phyloP scores from a whole-genome alignment of 176 grass and related monocot genomes.

The Carex pumila region DNA sequence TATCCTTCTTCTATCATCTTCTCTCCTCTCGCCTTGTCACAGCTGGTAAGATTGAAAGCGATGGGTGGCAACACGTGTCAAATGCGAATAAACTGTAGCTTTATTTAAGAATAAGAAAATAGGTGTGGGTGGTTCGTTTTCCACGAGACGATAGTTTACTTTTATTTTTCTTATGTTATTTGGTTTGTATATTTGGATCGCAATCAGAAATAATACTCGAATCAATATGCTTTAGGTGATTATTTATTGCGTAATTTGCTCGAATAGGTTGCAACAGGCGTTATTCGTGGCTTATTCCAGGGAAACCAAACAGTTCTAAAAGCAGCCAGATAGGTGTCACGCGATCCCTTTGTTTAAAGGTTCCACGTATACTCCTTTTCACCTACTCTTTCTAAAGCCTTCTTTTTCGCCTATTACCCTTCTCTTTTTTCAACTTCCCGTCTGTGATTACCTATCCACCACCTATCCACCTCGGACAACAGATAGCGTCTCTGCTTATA shows the following conservation, averaged over 20 bases:
- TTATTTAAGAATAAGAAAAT: neutral
- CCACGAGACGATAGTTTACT: neutral
- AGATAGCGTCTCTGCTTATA: neutral
- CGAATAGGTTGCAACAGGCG: neutral
- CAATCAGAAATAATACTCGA: neutral
- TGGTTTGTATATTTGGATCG: neutral
- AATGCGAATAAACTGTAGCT: neutral
- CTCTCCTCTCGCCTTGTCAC: neutral
- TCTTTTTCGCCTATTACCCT: neutral
- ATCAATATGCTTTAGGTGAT: neutral
- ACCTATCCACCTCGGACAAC: neutral
- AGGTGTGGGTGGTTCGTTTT: neutral
- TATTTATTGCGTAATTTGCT: neutral
- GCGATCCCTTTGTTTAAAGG: neutral
- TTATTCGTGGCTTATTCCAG: conserved; percentile 1
- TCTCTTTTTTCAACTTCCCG: neutral
- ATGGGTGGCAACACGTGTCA: neutral
- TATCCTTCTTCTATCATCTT: neutral
- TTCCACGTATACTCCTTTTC: conserved; percentile 17
- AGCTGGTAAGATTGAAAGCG: neutral
- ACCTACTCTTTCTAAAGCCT: conserved; percentile 5
- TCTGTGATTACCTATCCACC: conserved; percentile 4
- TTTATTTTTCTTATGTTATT: neutral
- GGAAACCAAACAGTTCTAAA: neutral
- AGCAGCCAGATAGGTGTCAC: neutral